Evolutionary conservation across 495 filamentous ascomycete genomes (phyloP).

Genomic region (Penicillium flavigenum): DNA sequence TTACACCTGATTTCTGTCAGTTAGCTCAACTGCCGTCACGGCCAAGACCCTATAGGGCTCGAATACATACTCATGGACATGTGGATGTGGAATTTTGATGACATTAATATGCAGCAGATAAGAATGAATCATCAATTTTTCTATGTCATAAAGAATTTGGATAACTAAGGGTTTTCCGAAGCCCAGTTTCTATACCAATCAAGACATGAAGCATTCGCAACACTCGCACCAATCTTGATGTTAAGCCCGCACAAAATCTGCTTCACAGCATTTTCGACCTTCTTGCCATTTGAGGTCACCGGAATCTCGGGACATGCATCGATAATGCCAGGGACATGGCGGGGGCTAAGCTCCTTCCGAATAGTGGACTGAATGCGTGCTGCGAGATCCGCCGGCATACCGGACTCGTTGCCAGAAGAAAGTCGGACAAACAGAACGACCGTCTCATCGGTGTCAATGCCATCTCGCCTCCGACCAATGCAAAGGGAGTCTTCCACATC

Average conservation of each 20-base stretch:
- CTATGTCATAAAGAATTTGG: not conserved
- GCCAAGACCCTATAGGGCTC: constrained; percentile 1
- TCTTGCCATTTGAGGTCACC: constrained; percentile 89
- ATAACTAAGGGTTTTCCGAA: constrained; percentile 33
- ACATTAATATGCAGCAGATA: not conserved
- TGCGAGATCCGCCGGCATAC: constrained; percentile 46
- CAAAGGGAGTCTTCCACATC: constrained; percentile 83
- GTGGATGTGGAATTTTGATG: not conserved
- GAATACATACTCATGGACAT: not conserved
- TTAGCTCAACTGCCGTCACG: too few species aligned
- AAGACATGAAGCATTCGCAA: constrained; percentile 79
- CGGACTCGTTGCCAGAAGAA: constrained; percentile 31
- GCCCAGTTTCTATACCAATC: constrained; percentile 83
- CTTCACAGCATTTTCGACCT: constrained; percentile 91
- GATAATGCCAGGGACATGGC: constrained; percentile 82
- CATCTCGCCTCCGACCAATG: constrained; percentile 69
- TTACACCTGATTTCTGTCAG: too few species aligned
- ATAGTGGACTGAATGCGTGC: constrained; percentile 61
- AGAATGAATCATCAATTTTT: constrained; percentile 12
- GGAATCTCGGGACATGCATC: constrained; percentile 80
- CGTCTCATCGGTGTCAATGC: constrained; percentile 72
- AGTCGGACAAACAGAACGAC: constrained; percentile 86
- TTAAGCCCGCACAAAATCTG: constrained; percentile 87
- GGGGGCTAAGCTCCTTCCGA: constrained; percentile 71
- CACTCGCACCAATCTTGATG: constrained; percentile 81